Base-by-base conservation (phyloP, 2,329 filamentous ascomycete species). In the Sporothrix humicola region DNA sequence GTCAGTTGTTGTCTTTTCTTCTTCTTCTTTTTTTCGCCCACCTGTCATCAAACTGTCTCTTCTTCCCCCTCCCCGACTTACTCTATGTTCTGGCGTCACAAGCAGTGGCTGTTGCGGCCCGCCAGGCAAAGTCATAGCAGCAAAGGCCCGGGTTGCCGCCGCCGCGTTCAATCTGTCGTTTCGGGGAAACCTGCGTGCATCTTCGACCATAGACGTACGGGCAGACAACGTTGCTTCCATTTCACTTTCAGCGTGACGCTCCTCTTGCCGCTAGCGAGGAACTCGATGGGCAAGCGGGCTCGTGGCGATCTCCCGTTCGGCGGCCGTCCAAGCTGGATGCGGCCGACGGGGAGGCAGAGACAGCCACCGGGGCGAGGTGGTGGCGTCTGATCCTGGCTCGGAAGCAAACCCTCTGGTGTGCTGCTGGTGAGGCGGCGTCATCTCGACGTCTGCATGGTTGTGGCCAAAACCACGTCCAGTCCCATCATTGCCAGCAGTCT, bases 321-420 rank as follows among this genome's bases (percentile, higher is more conserved):
- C 72, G 3, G 72, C 65, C n/a, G 31, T 37, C 74, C 73, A 73
- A 3, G 71, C 69, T 3, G 73, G 61, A 54, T 63, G 68, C 26
- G 74, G 69, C 65, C 74, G 58, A 10, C 73, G 73, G 2, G 74
- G 74, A 10, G 74, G 74, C 56, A 76, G n/a, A 9, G 74, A 73
- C 20, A 76, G 68, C 74, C 74, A 75, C 15, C 70, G 44, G 12
- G 44, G 26, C 44, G 65, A 17, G 20, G 17, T n/a, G 1, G 23
- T 20, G 54, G n/a, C 4, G 31, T 23, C 23, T 2, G 44, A 23
- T 2, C 31, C 31, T 37, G 31, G 31, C 31, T 37, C 31, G 5
- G 31, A 37, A 37, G 65, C 26, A 23, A 44, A n/a, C 3, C 5
- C 17, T 52, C 42, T 20, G 17, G 12, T 17, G 15, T 52, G 46